Percentiles rank a stretch among this genome's conserved stretches.
Evolutionary conservation across 2,329 filamentous ascomycete species (phyloP).

Genomic region (Botryotinia calthae): DNA sequence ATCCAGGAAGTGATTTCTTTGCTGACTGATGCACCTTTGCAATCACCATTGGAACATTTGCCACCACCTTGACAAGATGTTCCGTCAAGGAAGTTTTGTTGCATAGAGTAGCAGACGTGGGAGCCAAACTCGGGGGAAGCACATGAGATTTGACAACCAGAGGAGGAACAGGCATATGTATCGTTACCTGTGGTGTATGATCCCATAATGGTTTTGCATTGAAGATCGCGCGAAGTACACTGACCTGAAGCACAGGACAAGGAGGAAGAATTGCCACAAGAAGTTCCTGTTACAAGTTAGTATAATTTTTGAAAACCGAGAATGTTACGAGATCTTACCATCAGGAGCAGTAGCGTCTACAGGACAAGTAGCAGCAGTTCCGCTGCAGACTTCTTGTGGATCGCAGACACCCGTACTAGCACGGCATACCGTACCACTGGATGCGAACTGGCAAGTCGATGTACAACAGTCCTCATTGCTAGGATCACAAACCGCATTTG

Average conservation of each 20-base stretch:
- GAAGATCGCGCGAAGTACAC: conserved; percentile 86
- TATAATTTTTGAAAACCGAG: neutral
- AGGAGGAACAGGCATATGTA: conserved; percentile 73
- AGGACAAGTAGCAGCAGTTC: conserved; percentile 70
- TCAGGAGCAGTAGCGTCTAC: conserved; percentile 66
- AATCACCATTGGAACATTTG: conserved; percentile 73
- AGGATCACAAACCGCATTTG: conserved; percentile 70
- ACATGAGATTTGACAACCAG: conserved; percentile 75
- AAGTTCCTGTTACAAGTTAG: conserved; percentile 43
- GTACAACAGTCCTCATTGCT: conserved; percentile 81
- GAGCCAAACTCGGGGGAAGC: conserved; percentile 62
- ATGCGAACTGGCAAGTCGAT: conserved; percentile 62
- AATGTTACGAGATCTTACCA: conserved; percentile 44
- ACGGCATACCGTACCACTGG: conserved; percentile 73
- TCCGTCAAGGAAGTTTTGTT: conserved; percentile 92
- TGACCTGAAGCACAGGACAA: conserved; percentile 86
- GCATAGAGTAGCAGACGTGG: conserved; percentile 69
- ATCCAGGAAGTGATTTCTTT: conserved; percentile 77
- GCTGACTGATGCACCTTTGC: conserved; percentile 65
- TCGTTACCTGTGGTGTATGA: conserved; percentile 69
- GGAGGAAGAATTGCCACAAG: conserved; percentile 58
- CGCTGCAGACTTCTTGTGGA: conserved; percentile 78
- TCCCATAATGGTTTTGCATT: conserved; percentile 84
- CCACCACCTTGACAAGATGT: conserved; percentile 81
- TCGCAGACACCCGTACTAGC: conserved; percentile 78